Conservation (phyloP, 1,284 basidiomycete genomes). For the Athelia psychrophila region DNA sequence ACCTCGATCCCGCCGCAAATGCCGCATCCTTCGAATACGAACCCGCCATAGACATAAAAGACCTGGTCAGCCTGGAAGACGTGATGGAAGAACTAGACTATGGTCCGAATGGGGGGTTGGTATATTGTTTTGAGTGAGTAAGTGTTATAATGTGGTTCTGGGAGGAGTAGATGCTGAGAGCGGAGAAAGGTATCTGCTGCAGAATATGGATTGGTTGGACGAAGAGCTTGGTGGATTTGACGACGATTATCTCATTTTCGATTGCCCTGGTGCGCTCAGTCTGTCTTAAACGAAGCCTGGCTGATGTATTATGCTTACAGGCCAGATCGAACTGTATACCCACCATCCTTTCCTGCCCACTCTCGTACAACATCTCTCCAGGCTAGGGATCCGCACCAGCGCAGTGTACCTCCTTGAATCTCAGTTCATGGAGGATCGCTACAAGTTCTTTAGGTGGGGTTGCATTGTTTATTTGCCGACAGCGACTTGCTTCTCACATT, state of each 20-base stretch:
- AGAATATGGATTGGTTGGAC: slow-evolving; percentile 99
- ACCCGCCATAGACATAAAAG: slow-evolving; percentile 92
- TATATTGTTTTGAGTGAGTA: slow-evolving; percentile 99
- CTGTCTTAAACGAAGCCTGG: slow-evolving; percentile 1
- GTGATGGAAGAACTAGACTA: slow-evolving; percentile 96
- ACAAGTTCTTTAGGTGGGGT: slow-evolving; percentile 90
- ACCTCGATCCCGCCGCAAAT: slow-evolving; percentile 95
- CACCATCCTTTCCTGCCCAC: slow-evolving; percentile 96
- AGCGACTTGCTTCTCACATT: neutral
- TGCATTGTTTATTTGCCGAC: neutral
- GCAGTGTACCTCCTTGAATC: slow-evolving; percentile 94
- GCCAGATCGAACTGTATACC: slow-evolving; percentile 98
- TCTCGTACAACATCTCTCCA: slow-evolving; percentile 71
- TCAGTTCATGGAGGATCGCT: slow-evolving; percentile 98
- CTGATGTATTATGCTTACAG: slow-evolving; percentile 33
- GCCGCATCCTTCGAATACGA: slow-evolving; percentile 86
- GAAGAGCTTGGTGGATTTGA: slow-evolving; percentile 94
- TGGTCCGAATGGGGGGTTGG: slow-evolving; percentile 95
- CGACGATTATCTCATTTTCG: slow-evolving; percentile 96
- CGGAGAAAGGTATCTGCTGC: slow-evolving; percentile 78
- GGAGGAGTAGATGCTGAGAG: neutral
- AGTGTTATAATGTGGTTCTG: slow-evolving; percentile 27
- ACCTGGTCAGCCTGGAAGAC: slow-evolving; percentile 91
- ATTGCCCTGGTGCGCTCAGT: slow-evolving; percentile 81
- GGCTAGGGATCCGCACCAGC: slow-evolving; percentile 76